These are phyloP conservation scores for Erysimum cheiranthoides DNA, from an alignment of 345 rosid genomes.

Conservation along the genomic window DNA sequence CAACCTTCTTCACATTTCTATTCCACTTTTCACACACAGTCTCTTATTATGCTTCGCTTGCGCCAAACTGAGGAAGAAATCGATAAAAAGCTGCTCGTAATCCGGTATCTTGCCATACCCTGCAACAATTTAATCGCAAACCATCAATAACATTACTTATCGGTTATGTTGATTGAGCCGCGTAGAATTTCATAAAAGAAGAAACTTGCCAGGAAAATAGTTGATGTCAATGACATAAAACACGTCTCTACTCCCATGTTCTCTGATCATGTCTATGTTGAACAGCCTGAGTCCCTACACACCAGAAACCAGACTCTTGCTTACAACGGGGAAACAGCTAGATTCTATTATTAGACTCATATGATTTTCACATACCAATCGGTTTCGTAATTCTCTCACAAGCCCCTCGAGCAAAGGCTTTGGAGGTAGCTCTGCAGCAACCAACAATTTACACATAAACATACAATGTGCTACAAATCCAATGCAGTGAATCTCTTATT, in stretches of 20 bases:
- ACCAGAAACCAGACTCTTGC: constrained; percentile 27
- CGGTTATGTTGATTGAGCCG: background rate
- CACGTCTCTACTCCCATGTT: constrained; percentile 69
- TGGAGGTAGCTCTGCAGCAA: constrained; percentile 85
- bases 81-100: constrained; percentile 77
- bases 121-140: constrained; percentile 46
- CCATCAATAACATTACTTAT: background rate
- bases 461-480: constrained; percentile 8
- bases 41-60: constrained; percentile 52
- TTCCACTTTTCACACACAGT: constrained; percentile 22
- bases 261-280: constrained; percentile 90
- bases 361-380: constrained; percentile 56
- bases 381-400: constrained; percentile 68
- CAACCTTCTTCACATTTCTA: constrained; percentile 11
- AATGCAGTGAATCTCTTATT: constrained; percentile 1
- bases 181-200: background rate
- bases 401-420: constrained; percentile 76
- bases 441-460: constrained; percentile 30
- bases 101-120: constrained; percentile 91
- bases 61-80: constrained; percentile 59
- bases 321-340: background rate
- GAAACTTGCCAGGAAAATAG: constrained; percentile 84
- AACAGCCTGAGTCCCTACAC: constrained; percentile 78
- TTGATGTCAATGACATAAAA: constrained; percentile 93
- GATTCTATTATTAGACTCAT: background rate